Percentiles rank a stretch among this genome's conserved stretches.
phyloP scores from a whole-genome alignment of 2,329 filamentous ascomycete species.

The Neurospora sp. region DNA sequence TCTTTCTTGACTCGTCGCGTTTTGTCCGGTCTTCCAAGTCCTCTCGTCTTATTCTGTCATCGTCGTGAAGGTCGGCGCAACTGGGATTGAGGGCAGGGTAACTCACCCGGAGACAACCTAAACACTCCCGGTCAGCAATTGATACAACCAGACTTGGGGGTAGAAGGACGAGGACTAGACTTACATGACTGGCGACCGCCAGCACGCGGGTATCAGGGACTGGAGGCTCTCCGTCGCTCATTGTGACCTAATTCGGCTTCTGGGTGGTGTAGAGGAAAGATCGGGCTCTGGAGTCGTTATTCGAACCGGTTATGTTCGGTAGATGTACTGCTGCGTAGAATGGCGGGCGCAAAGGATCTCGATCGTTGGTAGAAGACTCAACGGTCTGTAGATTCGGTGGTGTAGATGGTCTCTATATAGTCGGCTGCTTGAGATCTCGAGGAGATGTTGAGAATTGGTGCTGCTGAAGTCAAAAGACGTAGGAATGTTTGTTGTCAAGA shows the following conservation, averaged over 20 bases:
- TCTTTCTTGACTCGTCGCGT: neutral
- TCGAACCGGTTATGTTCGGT: neutral
- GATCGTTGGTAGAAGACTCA: neutral
- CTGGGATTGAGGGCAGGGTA: neutral
- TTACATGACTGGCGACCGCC: constrained; percentile 91
- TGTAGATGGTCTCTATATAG: neutral
- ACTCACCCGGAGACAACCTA: constrained; percentile 69
- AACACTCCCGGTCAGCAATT: constrained; percentile 13
- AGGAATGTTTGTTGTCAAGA: neutral
- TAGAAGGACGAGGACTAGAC: constrained; percentile 24
- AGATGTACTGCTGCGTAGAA: neutral
- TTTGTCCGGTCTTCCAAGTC: neutral
- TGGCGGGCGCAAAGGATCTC: neutral
- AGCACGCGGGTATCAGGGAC: constrained; percentile 60
- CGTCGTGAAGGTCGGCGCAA: neutral
- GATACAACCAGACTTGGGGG: neutral
- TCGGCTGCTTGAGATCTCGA: neutral
- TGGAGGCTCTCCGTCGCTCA: constrained; percentile 29
- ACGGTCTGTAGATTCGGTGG: neutral
- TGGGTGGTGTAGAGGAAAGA: neutral
- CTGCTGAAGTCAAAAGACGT: neutral
- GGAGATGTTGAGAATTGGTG: neutral
- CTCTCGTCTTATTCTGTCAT: neutral
- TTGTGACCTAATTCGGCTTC: constrained; percentile 12
- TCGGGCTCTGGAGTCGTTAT: neutral